Conservation (phyloP, 176 grass and related monocot species). For the Elymus sibiricus region DNA sequence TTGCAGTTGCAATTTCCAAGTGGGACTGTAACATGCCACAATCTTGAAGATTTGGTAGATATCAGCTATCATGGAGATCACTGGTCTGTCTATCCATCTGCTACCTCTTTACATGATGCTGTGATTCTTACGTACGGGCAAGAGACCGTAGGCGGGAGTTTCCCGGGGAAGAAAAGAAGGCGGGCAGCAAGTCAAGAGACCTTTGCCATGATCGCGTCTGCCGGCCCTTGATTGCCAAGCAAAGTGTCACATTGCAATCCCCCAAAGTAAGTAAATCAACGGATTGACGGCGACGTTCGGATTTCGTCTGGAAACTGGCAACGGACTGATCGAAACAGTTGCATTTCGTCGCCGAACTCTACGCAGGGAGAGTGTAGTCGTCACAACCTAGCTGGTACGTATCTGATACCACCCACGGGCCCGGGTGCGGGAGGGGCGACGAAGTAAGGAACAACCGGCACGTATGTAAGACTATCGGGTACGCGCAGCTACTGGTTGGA, state of each 20-base stretch:
- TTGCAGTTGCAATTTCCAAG: neutral
- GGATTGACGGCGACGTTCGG: neutral
- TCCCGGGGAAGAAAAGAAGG: neutral
- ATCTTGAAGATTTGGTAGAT: neutral
- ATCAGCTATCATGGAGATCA: neutral
- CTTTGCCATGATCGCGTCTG: neutral
- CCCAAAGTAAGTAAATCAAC: neutral
- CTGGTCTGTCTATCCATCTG: neutral
- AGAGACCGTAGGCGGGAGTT: neutral
- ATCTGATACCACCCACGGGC: neutral
- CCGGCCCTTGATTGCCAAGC: slow-evolving; percentile 28
- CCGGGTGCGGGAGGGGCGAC: neutral
- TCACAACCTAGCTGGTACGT: slow-evolving; percentile 7
- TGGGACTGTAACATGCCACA: neutral
- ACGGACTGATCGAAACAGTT: slow-evolving; percentile 5
- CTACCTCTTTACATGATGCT: neutral
- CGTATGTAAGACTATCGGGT: neutral
- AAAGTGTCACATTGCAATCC: slow-evolving; percentile 2
- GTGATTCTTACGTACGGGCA: neutral
- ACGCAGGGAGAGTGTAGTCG: neutral
- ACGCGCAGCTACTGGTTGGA: neutral
- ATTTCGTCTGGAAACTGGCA: slow-evolving; percentile 8
- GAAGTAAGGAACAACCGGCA: neutral
- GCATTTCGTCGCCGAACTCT: slow-evolving; percentile 21
- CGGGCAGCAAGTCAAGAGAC: neutral